Percentiles rank a stretch among this genome's conserved stretches.
Conservation (phyloP, 768 basidiomycete species). For the Tricholoma terreum region DNA sequence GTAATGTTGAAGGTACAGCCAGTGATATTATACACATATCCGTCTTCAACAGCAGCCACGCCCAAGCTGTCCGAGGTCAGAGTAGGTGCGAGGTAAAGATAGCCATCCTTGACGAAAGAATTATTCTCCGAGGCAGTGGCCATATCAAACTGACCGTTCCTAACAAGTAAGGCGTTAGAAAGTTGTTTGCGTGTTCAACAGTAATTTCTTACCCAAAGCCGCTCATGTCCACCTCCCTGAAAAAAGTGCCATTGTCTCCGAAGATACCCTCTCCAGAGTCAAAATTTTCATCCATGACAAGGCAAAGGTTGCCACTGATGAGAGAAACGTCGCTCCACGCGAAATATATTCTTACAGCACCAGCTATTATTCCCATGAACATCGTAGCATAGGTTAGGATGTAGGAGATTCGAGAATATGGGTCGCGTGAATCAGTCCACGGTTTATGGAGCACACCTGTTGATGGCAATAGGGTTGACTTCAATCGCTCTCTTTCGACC, state of each 20-base stretch:
- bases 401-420: slow-evolving; percentile 53
- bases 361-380: slow-evolving; percentile 52
- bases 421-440: slow-evolving; percentile 60
- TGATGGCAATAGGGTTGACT: slow-evolving; percentile 46
- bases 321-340: slow-evolving; percentile 53
- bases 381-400: slow-evolving; percentile 59
- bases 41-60: slow-evolving; percentile 52
- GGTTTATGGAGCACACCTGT: slow-evolving; percentile 49
- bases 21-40: slow-evolving; percentile 80
- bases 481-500: slow-evolving; percentile 42
- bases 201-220: slow-evolving; percentile 68
- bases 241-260: slow-evolving; percentile 65
- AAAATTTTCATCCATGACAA: slow-evolving; percentile 80
- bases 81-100: slow-evolving; percentile 83
- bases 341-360: slow-evolving; percentile 53
- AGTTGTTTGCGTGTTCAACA: slow-evolving; percentile 3
- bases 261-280: slow-evolving; percentile 51
- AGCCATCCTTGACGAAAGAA: slow-evolving; percentile 72
- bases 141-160: slow-evolving; percentile 87
- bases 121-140: slow-evolving; percentile 70
- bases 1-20: slow-evolving; percentile 76
- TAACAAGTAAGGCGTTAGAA: slow-evolving; percentile 21
- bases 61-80: slow-evolving; percentile 79
- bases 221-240: slow-evolving; percentile 78
- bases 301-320: slow-evolving; percentile 48